phyloP scores from a whole-genome alignment of 148 eudicot species.

The Bassia scoparia region DNA sequence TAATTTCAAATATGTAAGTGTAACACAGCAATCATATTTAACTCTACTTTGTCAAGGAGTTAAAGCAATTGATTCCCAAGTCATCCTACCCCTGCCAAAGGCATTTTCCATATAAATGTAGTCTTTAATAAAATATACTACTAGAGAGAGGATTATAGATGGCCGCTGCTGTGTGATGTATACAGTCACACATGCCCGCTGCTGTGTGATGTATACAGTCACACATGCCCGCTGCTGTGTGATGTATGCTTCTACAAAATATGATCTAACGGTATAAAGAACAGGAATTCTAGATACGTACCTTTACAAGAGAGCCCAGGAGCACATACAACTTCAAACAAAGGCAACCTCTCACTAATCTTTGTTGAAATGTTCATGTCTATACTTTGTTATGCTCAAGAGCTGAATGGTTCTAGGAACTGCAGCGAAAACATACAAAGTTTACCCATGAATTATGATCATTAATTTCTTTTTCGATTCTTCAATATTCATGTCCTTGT shows the following conservation, averaged over 20 bases:
- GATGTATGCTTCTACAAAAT: background rate
- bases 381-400: background rate
- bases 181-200: background rate
- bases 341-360: conserved; percentile 19
- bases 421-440: background rate
- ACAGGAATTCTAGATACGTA: background rate
- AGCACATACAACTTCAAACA: conserved; percentile 18
- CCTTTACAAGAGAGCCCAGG: conserved; percentile 21
- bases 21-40: no score
- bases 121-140: no score
- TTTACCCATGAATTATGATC: background rate
- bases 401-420: background rate
- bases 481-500: background rate
- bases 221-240: background rate
- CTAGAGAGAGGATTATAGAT: no score
- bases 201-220: background rate
- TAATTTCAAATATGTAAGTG: no score
- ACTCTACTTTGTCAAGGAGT: no score
- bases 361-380: conserved; percentile 28
- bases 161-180: no score
- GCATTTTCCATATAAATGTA: no score
- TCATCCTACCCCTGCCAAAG: no score
- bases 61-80: no score
- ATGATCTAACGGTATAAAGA: background rate
- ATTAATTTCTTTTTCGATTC: background rate